Evolutionary conservation across 345 rosid genomes (phyloP).

Genomic region (Combretum micranthum): DNA sequence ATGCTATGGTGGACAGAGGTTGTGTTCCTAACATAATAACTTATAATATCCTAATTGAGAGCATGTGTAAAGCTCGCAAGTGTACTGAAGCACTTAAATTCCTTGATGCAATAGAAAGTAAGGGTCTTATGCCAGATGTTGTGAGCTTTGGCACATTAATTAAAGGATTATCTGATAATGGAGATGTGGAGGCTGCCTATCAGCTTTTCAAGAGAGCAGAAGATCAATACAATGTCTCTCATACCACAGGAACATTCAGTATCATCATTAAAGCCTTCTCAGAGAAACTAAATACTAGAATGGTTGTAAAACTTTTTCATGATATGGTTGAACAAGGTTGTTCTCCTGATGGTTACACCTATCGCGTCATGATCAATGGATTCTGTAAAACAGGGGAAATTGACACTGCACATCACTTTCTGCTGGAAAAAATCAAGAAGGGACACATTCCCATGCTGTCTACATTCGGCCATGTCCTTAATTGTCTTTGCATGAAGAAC

Average conservation of each 20-base stretch:
- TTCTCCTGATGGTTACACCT: constrained; percentile 66
- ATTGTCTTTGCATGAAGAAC: constrained; percentile 68
- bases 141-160: constrained; percentile 64
- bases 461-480: constrained; percentile 73
- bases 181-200: constrained; percentile 66
- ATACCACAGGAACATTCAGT: constrained; percentile 59
- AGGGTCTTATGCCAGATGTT: constrained; percentile 52
- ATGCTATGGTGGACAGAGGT: constrained; percentile 54
- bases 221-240: constrained; percentile 38
- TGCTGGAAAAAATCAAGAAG: constrained; percentile 46
- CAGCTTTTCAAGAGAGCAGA: constrained; percentile 49
- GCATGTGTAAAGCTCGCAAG: constrained; percentile 64
- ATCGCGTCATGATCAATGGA: constrained; percentile 71
- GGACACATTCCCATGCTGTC: constrained; percentile 63
- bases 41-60: constrained; percentile 76
- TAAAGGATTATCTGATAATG: constrained; percentile 55
- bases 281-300: constrained; percentile 47
- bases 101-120: constrained; percentile 44
- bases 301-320: constrained; percentile 56
- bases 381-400: constrained; percentile 70
- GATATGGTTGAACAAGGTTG: constrained; percentile 59
- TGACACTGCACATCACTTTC: constrained; percentile 46
- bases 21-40: constrained; percentile 73
- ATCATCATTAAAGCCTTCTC: constrained; percentile 69
- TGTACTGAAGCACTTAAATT: constrained; percentile 58